Base-by-base conservation (phyloP, 805 yeast species). In the Wickerhamomyces queroliae region DNA sequence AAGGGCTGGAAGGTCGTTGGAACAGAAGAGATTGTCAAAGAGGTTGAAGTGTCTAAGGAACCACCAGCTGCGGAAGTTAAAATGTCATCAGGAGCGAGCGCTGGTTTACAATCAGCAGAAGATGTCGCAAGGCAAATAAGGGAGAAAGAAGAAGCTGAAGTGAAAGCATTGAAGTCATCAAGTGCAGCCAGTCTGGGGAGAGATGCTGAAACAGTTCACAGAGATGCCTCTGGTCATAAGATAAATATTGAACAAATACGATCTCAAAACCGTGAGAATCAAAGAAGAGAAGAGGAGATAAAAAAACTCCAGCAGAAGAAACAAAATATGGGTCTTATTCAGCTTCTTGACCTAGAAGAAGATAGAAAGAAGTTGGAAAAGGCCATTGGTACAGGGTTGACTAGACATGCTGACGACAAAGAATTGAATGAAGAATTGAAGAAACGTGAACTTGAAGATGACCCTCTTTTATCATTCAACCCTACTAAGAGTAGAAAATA, bases 141-240 rank as follows among this genome's bases (percentile, higher is more conserved):
- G 27, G 52, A 37, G 2, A 67, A 67, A 36, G 61, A 56, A 27
- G 45, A 42, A 13, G 40, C 36, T 15, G 61, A 55, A 21, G 39
- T 42, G 26, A 36, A 33, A 42, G 49, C 43, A 37, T 27, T 56
- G 7, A 38, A 43, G 40, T 19, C 29, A 10, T 23, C 30, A 31
- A 45, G 43, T 5, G 35, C 38, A 5, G 31, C 40, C n/a, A 45
- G 35, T 6, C 36, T 40, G 25, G 52, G 47, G 1, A 37, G 31
- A 12, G 43, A 48, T 15, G 43, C 49, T 8, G 56, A 60, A 30
- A 78, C 83, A 0, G 63, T 77, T 0, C 74, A 72, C 49, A 71
- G 93, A 66, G 91, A 84, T 52, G 61, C 72, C 2, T 53, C 69
- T 1, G 95, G 95, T 15, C 62, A 73, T 24, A 66, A 63, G 17